These are phyloP conservation scores for Geosmithia flava DNA, from an alignment of 2,329 filamentous ascomycete species.

Conservation along the genomic window DNA sequence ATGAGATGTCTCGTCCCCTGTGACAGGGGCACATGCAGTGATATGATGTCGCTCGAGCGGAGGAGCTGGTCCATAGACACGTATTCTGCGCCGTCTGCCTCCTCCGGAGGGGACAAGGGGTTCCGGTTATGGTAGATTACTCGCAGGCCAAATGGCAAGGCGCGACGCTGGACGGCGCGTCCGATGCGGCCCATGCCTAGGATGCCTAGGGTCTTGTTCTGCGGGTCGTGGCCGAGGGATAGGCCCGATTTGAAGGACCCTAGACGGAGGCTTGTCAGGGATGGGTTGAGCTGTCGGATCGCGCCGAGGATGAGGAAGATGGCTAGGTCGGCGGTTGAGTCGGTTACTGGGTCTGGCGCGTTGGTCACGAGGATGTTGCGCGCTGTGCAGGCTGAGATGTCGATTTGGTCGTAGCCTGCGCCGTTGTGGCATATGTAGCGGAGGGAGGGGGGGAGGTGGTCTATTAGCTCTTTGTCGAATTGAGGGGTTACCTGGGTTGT, in stretches of 20 bases:
- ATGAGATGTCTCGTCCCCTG: conserved; percentile 42
- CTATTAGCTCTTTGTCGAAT: conserved; percentile 49
- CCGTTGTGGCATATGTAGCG: conserved; percentile 28
- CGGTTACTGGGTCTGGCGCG: conserved; percentile 53
- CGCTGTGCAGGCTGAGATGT: conserved; percentile 46
- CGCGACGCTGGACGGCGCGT: conserved; percentile 25
- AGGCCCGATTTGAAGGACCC: conserved; percentile 43
- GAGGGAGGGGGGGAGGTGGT: conserved; percentile 24
- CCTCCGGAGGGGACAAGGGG: conserved; percentile 14
- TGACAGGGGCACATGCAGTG: conserved; percentile 55
- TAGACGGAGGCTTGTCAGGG: conserved; percentile 44
- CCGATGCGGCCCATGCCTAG: conserved; percentile 36
- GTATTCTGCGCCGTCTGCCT: conserved; percentile 21
- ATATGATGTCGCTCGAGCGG: conserved; percentile 45
- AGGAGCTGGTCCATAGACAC: conserved; percentile 5
- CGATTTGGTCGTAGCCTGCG: conserved; percentile 58
- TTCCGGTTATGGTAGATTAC: conserved; percentile 30
- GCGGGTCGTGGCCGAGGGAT: conserved; percentile 19
- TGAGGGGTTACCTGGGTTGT: conserved; percentile 37
- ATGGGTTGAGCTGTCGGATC: conserved; percentile 41
- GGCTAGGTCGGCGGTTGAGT: conserved; percentile 51
- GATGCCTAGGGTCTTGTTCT: conserved; percentile 30
- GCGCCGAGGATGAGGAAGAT: conserved; percentile 36
- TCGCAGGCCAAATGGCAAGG: conserved; percentile 26
- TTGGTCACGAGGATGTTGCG: conserved; percentile 50